Base-by-base conservation (phyloP, 1,139 yeast genomes). In the Wickerhamiella pararugosa region DNA sequence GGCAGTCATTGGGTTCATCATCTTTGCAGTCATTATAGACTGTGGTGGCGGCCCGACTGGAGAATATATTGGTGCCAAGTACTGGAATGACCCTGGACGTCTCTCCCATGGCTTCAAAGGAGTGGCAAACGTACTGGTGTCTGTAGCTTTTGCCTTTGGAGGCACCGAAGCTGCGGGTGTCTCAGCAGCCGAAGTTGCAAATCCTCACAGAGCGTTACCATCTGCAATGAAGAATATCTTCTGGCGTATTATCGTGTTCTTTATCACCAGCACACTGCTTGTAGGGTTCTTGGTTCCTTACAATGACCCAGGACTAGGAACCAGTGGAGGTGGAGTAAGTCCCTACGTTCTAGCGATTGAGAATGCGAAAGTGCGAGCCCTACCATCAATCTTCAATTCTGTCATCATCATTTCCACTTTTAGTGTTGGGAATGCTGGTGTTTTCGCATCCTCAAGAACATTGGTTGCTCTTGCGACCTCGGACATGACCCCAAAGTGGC, bases 131-230 rank as follows among this genome's bases (percentile, higher is more conserved):
- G 80, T 79, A 28, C 76, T 84, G 53, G 83, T 84, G 44, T 75
- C 79, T 32, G 92, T 94, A 34, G 92, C 95, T 1, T 86, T 84
- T 62, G 79, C 95, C 2, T 82, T 81, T 53, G 90, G 90, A 44
- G 92, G 93, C 53, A 75, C 82, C 45, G 94, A 83, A 63, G 70
- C 80, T 53, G 79, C 79, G 47, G 92, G 93, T 44, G 69, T 86
- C 48, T 87, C 93, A 26, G 73, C 76, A 25, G 76, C 76, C 28
- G 75, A 70, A 49, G 61, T 93, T 39, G 67, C 69, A 37, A 76
- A 81, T 60, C 94, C 94, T 41, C 66, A 79, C 58, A 69, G 67
- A 53, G 63, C 82, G 31, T 65, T 82, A 43, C 93, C 93, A 41
- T 69, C 69, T 49, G 93, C 94, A 37, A 75, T 80, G 33, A 69